A percentile compares a stretch with the other conserved stretches of the same genome.
phyloP scores from a whole-genome alignment of 1,139 yeast species.

The Zygotorulaspora mrakii region DNA sequence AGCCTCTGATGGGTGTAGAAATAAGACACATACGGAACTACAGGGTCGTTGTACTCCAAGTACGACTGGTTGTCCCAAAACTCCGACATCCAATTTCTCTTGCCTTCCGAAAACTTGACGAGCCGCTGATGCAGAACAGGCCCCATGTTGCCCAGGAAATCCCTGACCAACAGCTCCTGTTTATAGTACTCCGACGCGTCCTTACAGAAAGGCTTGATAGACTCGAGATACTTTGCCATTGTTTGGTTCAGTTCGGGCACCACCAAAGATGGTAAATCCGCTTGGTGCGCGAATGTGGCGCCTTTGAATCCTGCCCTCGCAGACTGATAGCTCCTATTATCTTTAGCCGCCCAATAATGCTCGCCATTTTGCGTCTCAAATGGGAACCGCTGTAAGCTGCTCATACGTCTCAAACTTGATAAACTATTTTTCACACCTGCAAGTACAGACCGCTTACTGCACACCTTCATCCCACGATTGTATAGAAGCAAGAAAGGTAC shows the following conservation, averaged over 20 bases:
- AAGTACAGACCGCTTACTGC: constrained; percentile 4
- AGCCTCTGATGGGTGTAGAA: constrained; percentile 79
- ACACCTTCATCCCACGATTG: constrained; percentile 7
- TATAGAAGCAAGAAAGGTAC: neutral
- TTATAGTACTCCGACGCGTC: constrained; percentile 47
- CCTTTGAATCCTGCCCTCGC: constrained; percentile 47
- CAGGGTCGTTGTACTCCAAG: constrained; percentile 86
- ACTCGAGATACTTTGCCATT: constrained; percentile 60
- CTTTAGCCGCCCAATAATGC: constrained; percentile 26
- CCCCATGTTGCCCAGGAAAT: constrained; percentile 65
- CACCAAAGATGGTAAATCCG: constrained; percentile 76
- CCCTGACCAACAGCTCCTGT: constrained; percentile 60
- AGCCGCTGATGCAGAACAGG: constrained; percentile 66
- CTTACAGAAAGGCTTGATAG: constrained; percentile 65
- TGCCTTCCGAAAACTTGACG: constrained; percentile 52
- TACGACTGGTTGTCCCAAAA: constrained; percentile 97
- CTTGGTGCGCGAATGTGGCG: constrained; percentile 68
- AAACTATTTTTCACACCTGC: constrained; percentile 3
- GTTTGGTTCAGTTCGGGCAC: constrained; percentile 81
- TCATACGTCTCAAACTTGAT: constrained; percentile 2
- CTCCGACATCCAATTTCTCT: constrained; percentile 83
- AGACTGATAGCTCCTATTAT: constrained; percentile 25
- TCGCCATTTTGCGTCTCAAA: constrained; percentile 32
- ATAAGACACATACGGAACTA: constrained; percentile 89
- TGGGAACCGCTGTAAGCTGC: constrained; percentile 10